A percentile compares a stretch with the other conserved stretches of the same genome.
Evolutionary conservation across 176 grass and related monocot genomes (phyloP).

Genomic region (Themeda triandra): DNA sequence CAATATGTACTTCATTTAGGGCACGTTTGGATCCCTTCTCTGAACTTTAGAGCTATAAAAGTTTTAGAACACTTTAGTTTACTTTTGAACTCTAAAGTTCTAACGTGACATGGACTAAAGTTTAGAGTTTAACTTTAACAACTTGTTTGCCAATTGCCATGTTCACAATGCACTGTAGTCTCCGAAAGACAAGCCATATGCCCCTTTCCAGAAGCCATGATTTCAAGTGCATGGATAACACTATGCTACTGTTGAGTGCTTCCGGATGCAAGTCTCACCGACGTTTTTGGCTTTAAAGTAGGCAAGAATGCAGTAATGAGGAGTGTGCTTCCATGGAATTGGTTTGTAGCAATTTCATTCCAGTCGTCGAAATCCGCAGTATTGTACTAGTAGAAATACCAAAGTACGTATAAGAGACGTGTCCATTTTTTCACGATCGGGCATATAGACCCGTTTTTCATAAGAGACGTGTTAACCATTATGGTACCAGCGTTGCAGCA

Average conservation of each 20-base stretch:
- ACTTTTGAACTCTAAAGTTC: no score
- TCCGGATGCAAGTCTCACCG: neutral
- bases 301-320: neutral
- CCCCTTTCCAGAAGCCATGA: neutral
- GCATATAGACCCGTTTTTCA: no score
- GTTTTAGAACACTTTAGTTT: no score
- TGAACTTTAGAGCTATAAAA: no score
- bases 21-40: no score
- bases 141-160: no score
- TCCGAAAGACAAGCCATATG: neutral
- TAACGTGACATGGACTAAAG: no score
- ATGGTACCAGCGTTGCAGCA: neutral
- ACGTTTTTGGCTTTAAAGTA: constrained; percentile 29
- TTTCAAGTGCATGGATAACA: neutral
- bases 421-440: no score
- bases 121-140: no score
- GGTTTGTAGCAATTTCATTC: neutral
- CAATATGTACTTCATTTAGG: no score
- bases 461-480: constrained; percentile 17
- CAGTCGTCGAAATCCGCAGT: neutral
- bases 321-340: constrained; percentile 19
- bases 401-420: neutral
- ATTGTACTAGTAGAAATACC: neutral
- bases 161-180: neutral
- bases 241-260: neutral